Evolutionary conservation across 2,329 filamentous ascomycete species (phyloP), one percentile per base, ranked within the genome.

Genomic region (Xylaria sp.): DNA sequence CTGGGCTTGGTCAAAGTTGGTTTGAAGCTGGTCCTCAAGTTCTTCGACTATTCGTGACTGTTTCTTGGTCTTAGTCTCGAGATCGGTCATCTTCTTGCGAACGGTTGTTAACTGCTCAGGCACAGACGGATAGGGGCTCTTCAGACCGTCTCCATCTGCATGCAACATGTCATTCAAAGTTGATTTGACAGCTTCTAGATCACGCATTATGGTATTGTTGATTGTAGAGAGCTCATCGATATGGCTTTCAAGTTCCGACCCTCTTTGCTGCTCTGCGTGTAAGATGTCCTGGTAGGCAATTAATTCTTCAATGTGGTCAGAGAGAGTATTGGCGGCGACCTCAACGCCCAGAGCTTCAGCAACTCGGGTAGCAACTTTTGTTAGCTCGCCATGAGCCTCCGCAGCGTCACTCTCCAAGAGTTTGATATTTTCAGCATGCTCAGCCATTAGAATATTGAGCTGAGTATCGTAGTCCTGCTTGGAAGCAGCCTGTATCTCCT

Each of bases 21-120:
- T 93, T 77, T 95, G 94, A 62, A 99, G 89, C 80, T 99, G 96
- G 75, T 98, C 95, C 80, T 99, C 96, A 5, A 99, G 89, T 81
- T 99, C 95, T 78, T 98, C 93, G 9, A 99, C 93, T 13, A 99
- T 85, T 25, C 93, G 90, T 48, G 93, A 92, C 80, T 96, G 97
- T 86, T 97, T 97, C 83, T 93, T 91, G 84, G 97, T 97, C 81
- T 86, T 86, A 48, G 79, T 83, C 74, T 90, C 86, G 25, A 91
- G 80, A 50, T 90, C 88, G 8, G 77, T 75, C 80, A 91, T 88
- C 77, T 89, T 89, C 78, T 89, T 88, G 79, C 90, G 90, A 71
- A 95, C 83, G 5, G 87, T 85, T 30, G 85, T 81, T 25, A 90
- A 77, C 74, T 90, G 87, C 58, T 89, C 87, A 1, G 80, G 77